phyloP scores from a whole-genome alignment of 176 grass and related monocot species.

The Oryza australiensis region DNA sequence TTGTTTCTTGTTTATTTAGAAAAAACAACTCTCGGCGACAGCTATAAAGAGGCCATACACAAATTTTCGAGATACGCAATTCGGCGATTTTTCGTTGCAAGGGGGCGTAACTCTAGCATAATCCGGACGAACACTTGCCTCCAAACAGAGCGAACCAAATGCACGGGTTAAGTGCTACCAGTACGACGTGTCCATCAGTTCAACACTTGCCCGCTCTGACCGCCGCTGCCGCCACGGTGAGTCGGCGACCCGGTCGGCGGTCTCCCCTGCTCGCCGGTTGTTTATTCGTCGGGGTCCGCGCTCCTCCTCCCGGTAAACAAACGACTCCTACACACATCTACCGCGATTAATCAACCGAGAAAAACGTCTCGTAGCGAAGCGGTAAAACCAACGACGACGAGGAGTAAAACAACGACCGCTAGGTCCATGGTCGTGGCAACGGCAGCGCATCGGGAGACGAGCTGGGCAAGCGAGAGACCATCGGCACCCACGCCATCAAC shows the following conservation, averaged over 20 bases:
- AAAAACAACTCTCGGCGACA: no score
- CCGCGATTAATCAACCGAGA: not conserved
- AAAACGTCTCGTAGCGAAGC: not conserved
- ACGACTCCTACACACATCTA: not conserved
- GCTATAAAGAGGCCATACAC: no score
- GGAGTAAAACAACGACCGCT: no score
- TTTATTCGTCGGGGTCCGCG: conserved; percentile 37
- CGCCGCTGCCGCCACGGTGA: conserved; percentile 24
- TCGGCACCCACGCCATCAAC: not conserved
- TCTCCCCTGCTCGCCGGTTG: conserved; percentile 3
- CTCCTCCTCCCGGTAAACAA: conserved; percentile 27
- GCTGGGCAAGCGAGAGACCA: not conserved
- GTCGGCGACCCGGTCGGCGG: conserved; percentile 28
- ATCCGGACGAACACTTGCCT: not conserved
- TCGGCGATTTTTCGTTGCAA: not conserved
- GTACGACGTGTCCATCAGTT: not conserved
- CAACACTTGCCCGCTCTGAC: conserved; percentile 29
- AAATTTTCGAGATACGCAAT: not conserved
- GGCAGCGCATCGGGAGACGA: conserved; percentile 32
- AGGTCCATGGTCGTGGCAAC: conserved; percentile 11
- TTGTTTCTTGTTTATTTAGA: no score
- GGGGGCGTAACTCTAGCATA: not conserved
- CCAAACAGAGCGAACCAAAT: not conserved
- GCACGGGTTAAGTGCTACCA: not conserved
- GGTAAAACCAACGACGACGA: not conserved